Percentiles rank a stretch among this genome's conserved stretches.
Evolutionary conservation across 2,329 filamentous ascomycete genomes (phyloP).

Genomic region (Ophiostoma australiae): DNA sequence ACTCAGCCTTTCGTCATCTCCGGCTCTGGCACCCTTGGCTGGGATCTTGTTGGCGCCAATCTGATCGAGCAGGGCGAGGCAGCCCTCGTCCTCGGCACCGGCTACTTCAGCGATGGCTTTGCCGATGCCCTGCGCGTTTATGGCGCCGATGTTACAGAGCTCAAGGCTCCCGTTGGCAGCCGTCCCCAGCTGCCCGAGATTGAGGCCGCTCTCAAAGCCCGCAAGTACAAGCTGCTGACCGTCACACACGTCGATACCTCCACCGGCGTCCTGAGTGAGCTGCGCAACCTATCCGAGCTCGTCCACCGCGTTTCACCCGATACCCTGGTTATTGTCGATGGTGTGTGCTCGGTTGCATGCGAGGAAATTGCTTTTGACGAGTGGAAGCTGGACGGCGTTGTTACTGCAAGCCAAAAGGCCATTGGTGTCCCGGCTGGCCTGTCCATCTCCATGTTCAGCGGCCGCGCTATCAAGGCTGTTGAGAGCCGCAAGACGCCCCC

Average conservation of each 20-base stretch:
- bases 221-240: constrained; percentile 89
- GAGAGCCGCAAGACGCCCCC: constrained; percentile 76
- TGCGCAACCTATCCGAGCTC: constrained; percentile 75
- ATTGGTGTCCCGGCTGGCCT: constrained; percentile 93
- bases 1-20: constrained; percentile 91
- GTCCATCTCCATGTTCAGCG: constrained; percentile 90
- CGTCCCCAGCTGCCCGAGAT: constrained; percentile 82
- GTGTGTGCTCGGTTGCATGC: constrained; percentile 92
- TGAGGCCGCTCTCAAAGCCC: constrained; percentile 80
- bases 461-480: constrained; percentile 75
- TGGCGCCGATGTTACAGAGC: constrained; percentile 80
- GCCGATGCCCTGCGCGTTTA: constrained; percentile 89
- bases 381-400: constrained; percentile 86
- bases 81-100: constrained; percentile 87
- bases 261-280: constrained; percentile 88
- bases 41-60: constrained; percentile 95
- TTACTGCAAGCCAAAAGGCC: constrained; percentile 94
- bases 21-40: constrained; percentile 91
- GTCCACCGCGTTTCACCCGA: constrained; percentile 84
- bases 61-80: constrained; percentile 84
- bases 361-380: constrained; percentile 96
- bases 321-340: constrained; percentile 87
- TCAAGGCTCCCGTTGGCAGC: constrained; percentile 83
- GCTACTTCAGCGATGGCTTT: constrained; percentile 96
- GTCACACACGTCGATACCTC: constrained; percentile 97